A percentile compares a stretch with the other conserved stretches of the same genome.
Evolutionary conservation across 1,284 basidiomycete genomes (phyloP).

Genomic region (Chalciporus sp.): DNA sequence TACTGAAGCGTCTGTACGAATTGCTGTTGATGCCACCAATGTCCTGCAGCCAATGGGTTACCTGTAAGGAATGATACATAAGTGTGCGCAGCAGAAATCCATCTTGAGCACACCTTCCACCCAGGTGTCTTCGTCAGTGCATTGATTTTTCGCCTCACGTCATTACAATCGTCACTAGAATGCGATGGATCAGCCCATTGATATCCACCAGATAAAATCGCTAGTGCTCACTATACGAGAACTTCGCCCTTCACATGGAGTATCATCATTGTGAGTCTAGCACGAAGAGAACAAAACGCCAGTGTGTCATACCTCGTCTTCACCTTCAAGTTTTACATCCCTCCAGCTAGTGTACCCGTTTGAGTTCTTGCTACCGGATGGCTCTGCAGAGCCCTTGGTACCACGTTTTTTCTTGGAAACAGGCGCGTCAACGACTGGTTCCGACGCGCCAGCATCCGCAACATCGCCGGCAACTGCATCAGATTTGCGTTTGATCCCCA

Average conservation of each 20-base stretch:
- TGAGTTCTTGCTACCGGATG: slow-evolving; percentile 16
- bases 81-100: not conserved
- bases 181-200: not conserved
- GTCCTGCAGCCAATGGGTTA: slow-evolving; percentile 48
- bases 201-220: not conserved
- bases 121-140: slow-evolving; percentile 42
- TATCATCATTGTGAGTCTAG: not conserved
- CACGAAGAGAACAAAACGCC: slow-evolving; percentile 35
- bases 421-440: not conserved
- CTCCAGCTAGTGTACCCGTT: slow-evolving; percentile 25
- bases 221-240: not conserved
- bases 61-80: slow-evolving; percentile 25
- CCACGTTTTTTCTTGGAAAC: slow-evolving; percentile 5
- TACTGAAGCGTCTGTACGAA: slow-evolving; percentile 50
- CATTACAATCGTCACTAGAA: slow-evolving; percentile 49
- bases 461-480: not conserved
- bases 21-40: slow-evolving; percentile 52
- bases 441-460: not conserved
- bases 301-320: slow-evolving; percentile 27
- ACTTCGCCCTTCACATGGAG: not conserved
- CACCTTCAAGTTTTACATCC: slow-evolving; percentile 38
- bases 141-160: slow-evolving; percentile 49
- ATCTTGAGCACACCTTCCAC: slow-evolving; percentile 40
- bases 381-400: slow-evolving; percentile 15
- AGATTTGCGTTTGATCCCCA: not conserved